Evolutionary conservation across 2,329 filamentous ascomycete genomes (phyloP).

Genomic region (Coniochaeta prunicola): DNA sequence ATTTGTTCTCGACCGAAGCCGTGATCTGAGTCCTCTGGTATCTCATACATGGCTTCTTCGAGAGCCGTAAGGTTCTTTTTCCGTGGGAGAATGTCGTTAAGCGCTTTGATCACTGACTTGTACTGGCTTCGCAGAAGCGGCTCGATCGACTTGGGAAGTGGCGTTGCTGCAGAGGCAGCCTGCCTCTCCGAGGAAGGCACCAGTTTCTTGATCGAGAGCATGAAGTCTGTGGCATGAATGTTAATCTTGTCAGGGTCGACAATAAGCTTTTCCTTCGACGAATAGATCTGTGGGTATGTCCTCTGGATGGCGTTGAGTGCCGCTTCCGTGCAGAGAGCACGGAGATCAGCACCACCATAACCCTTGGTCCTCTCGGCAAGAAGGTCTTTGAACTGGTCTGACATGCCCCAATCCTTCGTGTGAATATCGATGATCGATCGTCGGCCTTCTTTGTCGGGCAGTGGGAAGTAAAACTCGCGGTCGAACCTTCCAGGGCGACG

Average conservation of each 20-base stretch:
- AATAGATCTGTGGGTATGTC: slow-evolving; percentile 94
- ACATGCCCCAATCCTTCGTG: slow-evolving; percentile 86
- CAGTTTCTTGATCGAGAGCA: slow-evolving; percentile 94
- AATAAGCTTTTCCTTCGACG: slow-evolving; percentile 78
- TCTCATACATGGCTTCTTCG: slow-evolving; percentile 89
- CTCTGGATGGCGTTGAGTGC: slow-evolving; percentile 92
- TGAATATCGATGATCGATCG: slow-evolving; percentile 91
- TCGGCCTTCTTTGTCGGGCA: slow-evolving; percentile 74
- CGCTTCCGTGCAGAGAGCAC: slow-evolving; percentile 91
- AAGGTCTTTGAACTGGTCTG: slow-evolving; percentile 70
- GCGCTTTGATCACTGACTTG: slow-evolving; percentile 54
- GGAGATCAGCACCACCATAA: slow-evolving; percentile 90
- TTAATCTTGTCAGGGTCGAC: slow-evolving; percentile 81
- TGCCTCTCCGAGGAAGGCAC: slow-evolving; percentile 91
- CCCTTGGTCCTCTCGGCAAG: slow-evolving; percentile 88
- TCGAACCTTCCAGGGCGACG: slow-evolving; percentile 92
- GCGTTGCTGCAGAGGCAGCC: slow-evolving; percentile 73
- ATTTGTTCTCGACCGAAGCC: slow-evolving; percentile 79
- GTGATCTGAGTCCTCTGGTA: slow-evolving; percentile 71
- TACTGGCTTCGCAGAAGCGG: slow-evolving; percentile 74
- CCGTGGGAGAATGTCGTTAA: slow-evolving; percentile 74
- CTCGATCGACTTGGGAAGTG: slow-evolving; percentile 72
- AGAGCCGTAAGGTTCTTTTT: slow-evolving; percentile 83
- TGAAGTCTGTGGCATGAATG: slow-evolving; percentile 90
- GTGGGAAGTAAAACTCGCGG: slow-evolving; percentile 94